These are phyloP conservation scores for Xylaria grammica DNA, from an alignment of 495 filamentous ascomycete genomes.

Conservation along the genomic window DNA sequence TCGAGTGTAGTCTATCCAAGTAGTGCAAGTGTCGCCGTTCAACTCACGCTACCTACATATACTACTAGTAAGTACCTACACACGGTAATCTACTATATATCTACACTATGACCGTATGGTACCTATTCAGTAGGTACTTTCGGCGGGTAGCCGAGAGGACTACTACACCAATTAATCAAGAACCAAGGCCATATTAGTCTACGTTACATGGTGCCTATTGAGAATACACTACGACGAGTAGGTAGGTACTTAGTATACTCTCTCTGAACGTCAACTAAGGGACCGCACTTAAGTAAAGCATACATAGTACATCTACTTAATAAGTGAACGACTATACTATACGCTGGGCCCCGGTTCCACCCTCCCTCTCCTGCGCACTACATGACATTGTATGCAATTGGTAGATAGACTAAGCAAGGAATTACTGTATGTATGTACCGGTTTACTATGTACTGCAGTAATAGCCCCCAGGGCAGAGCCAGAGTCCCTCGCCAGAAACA, in stretches of 20 bases:
- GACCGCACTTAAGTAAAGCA: neutral
- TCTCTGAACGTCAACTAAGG: conserved; percentile 7
- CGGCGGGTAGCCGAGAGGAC: conserved; percentile 16
- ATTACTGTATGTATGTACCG: conserved; percentile 20
- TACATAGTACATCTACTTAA: neutral
- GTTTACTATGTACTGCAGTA: neutral
- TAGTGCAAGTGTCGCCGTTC: conserved; percentile 4
- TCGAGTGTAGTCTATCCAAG: neutral
- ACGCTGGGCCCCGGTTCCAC: conserved; percentile 13
- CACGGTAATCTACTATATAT: neutral
- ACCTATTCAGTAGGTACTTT: conserved; percentile 9
- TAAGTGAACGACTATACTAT: conserved; percentile 4
- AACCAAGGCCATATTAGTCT: neutral
- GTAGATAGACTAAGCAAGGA: conserved; percentile 13
- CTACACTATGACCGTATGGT: neutral
- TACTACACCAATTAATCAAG: conserved; percentile 2
- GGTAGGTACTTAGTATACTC: no score
- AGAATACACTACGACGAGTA: no score
- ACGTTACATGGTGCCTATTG: neutral
- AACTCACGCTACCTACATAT: neutral
- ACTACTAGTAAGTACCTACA: neutral
- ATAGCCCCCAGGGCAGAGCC: conserved; percentile 21
- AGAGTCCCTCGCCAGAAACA: conserved; percentile 16
- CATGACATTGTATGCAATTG: neutral
- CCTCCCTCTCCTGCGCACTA: conserved; percentile 10